Percentiles rank a stretch among this genome's conserved stretches.
These are phyloP conservation scores for Ammopiptanthus mongolicus DNA, from an alignment of 306 rosid genomes.

Conservation along the genomic window DNA sequence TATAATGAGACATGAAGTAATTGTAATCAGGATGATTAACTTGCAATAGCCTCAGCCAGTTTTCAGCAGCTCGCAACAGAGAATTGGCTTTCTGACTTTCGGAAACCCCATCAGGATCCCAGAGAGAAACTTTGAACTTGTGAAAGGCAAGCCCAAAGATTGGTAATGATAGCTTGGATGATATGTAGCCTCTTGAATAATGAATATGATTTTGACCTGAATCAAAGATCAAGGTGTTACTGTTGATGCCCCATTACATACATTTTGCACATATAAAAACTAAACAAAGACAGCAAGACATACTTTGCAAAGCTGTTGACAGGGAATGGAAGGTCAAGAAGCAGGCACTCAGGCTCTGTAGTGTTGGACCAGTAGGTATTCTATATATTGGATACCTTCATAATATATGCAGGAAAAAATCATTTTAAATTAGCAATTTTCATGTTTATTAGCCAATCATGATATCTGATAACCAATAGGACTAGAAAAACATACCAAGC, in stretches of 20 bases:
- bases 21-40: slow-evolving; percentile 78
- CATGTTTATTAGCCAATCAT: background rate
- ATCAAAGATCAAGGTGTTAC: slow-evolving; percentile 22
- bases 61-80: slow-evolving; percentile 60
- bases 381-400: slow-evolving; percentile 92
- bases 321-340: slow-evolving; percentile 77
- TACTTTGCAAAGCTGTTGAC: slow-evolving; percentile 58
- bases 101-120: slow-evolving; percentile 58
- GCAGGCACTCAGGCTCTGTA: slow-evolving; percentile 81
- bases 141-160: slow-evolving; percentile 77
- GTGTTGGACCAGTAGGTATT: slow-evolving; percentile 91
- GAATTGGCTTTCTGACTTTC: slow-evolving; percentile 63
- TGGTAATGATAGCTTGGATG: slow-evolving; percentile 57
- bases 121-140: slow-evolving; percentile 65
- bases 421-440: slow-evolving; percentile 14
- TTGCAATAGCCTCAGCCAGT: slow-evolving; percentile 60
- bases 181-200: slow-evolving; percentile 36
- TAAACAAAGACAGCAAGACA: slow-evolving; percentile 20
- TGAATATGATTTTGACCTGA: slow-evolving; percentile 56
- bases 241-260: background rate
- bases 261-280: slow-evolving; percentile 9
- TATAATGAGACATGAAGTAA: slow-evolving; percentile 51
- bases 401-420: background rate
- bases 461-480: background rate
- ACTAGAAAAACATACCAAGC: slow-evolving; percentile 57